These are phyloP conservation scores for Fusarium sp. DNA, from an alignment of 2,329 filamentous ascomycete genomes.

Conservation along the genomic window DNA sequence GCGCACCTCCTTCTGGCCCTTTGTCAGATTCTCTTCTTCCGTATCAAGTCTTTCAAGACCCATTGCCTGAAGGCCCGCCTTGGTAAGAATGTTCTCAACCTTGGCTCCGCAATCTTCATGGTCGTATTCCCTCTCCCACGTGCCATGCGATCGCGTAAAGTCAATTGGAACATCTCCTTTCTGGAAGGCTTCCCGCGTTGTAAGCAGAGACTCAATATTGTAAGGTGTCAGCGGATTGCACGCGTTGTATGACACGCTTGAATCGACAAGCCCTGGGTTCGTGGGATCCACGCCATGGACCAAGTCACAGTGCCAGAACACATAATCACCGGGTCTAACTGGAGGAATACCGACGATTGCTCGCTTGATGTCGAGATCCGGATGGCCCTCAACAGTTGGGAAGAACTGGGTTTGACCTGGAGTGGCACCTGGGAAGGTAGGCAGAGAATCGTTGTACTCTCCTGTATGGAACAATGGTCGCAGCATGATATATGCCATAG, in stretches of 20 bases:
- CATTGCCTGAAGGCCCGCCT: background rate
- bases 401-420: background rate
- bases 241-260: background rate
- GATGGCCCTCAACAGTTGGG: background rate
- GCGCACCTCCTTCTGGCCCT: background rate
- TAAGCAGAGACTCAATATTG: background rate
- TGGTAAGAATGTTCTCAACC: background rate
- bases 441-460: background rate
- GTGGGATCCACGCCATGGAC: background rate
- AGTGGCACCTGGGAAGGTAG: background rate
- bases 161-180: background rate
- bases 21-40: background rate
- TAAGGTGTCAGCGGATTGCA: background rate
- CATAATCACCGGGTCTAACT: background rate
- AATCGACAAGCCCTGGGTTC: background rate
- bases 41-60: background rate
- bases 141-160: background rate
- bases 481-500: background rate
- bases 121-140: background rate
- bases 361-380: background rate
- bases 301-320: background rate
- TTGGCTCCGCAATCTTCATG: background rate
- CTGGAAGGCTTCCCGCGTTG: background rate
- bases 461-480: background rate
- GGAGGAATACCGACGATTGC: background rate